Base-by-base conservation (phyloP, 352 stramenopile species). In the Chrysophaeum taylorii region DNA sequence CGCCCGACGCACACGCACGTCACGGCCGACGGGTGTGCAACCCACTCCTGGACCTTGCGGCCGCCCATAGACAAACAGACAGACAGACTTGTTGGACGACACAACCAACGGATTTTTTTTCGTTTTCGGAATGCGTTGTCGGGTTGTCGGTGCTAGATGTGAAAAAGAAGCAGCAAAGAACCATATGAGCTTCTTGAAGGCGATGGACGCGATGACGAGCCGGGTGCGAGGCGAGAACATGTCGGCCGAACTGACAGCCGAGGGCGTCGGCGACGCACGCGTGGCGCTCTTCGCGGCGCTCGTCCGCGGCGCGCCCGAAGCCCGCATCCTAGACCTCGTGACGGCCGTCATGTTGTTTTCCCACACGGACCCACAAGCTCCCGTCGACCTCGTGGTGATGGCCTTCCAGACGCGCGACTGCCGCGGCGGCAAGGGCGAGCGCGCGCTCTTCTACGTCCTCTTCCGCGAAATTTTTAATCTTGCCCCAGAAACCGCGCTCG, bases 341-440 rank as follows among this genome's bases (percentile, higher is more conserved):
- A 43, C 36, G 43, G 50, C 69, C 69, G 45, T 41, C 69, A 41
- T 72, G 27, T 37, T 18, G 12, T 27, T 35, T 27, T 16, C 23
- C 37, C 36, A 48, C 2, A 36, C 23, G 0, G 41, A 33, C 5
- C n/a, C 54, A 9, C 0, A 16, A 16, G 66, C 71, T 42, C 43
- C 78, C 15, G 61, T 36, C 9, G 53, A 74, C 60, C 21, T 78
- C 25, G 66, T 81, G 27, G 52, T 81, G 4, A 27, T 82, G 5
- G 33, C 48, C 15, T 81, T 82, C 61, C 60, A 75, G 23, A 82
- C 75, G 23, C 74, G 77, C 16, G 67, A 75, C 43, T 73, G 71
- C 64, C 75, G 78, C 37, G 77, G 76, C 25, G 78, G 78, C 39
- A 82, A 82, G 70, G 78, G 76, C 31, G 78, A 82, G 48, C 69